phyloP scores from a whole-genome alignment of 352 stramenopile species.

The Pythium dissimile region DNA sequence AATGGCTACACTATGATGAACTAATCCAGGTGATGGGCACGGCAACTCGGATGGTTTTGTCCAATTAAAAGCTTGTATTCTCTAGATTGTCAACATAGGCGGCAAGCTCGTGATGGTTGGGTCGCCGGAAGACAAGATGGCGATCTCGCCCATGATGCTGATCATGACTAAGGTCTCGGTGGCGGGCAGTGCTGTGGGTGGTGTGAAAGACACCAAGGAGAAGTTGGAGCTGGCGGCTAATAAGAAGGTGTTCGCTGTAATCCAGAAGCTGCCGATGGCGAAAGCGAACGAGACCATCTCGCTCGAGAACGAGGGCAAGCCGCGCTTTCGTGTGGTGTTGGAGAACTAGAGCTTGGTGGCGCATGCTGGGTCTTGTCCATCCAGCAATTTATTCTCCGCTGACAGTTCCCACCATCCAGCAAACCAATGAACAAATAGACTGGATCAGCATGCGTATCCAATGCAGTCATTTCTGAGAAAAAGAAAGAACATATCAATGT shows the following conservation, averaged over 20 bases:
- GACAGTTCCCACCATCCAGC: too few relatives aligned
- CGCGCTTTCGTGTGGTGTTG: constrained; percentile 19
- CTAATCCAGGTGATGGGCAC: constrained; percentile 11
- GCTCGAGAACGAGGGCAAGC: neutral
- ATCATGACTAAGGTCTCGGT: constrained; percentile 37
- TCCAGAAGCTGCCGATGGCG: neutral
- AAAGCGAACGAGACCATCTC: neutral
- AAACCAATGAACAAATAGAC: too few relatives aligned
- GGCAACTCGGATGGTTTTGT: neutral
- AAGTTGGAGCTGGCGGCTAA: neutral
- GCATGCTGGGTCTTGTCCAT: too few relatives aligned
- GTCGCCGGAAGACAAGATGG: constrained; percentile 11
- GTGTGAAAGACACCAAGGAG: neutral
- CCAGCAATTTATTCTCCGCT: too few relatives aligned
- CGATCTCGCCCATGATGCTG: constrained; percentile 10
- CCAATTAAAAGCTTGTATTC: neutral
- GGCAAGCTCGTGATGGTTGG: constrained; percentile 29
- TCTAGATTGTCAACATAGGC: constrained; percentile 9
- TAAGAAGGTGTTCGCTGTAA: neutral
- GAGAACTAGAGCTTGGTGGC: too few relatives aligned
- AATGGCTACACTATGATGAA: constrained; percentile 16
- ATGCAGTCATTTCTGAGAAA: too few relatives aligned
- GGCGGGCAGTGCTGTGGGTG: constrained; percentile 15
- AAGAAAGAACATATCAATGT: too few relatives aligned
- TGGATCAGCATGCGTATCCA: too few relatives aligned